Conservation (phyloP, 2,329 filamentous ascomycete species). For the Phaeosphaeria sp. region DNA sequence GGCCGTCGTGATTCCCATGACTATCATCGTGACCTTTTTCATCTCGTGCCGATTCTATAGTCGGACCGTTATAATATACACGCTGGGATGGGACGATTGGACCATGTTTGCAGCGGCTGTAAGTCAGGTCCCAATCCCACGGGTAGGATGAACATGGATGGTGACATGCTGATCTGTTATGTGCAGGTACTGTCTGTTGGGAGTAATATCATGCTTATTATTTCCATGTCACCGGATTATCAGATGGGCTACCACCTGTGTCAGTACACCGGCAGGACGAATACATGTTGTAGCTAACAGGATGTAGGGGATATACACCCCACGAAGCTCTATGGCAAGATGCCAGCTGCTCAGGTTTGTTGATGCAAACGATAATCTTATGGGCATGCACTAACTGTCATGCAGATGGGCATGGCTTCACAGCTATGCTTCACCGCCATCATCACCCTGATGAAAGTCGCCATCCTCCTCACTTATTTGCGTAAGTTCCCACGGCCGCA, state of each 20-base stretch:
- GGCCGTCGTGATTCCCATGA: slow-evolving; percentile 32
- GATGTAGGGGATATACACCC: slow-evolving; percentile 28
- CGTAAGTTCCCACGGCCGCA: too few species aligned
- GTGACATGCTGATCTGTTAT: neutral
- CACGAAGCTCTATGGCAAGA: slow-evolving; percentile 15
- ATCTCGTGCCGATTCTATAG: slow-evolving; percentile 33
- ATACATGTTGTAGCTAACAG: slow-evolving; percentile 1
- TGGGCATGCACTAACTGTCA: neutral
- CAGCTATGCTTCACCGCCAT: slow-evolving; percentile 33
- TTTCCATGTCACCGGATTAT: slow-evolving; percentile 30
- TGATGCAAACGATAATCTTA: neutral
- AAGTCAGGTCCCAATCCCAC: slow-evolving; percentile 6
- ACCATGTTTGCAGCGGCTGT: slow-evolving; percentile 36
- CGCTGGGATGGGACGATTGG: slow-evolving; percentile 38
- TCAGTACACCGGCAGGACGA: slow-evolving; percentile 6
- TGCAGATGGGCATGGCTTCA: slow-evolving; percentile 11
- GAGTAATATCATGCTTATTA: slow-evolving; percentile 33
- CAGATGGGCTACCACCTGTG: slow-evolving; percentile 41
- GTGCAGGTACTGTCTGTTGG: slow-evolving; percentile 25
- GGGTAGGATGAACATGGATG: too few species aligned
- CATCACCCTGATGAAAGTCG: slow-evolving; percentile 36
- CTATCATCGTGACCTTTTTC: slow-evolving; percentile 19
- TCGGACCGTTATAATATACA: slow-evolving; percentile 29
- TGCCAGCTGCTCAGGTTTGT: slow-evolving; percentile 27
- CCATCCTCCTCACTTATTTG: slow-evolving; percentile 30